Percentiles rank a stretch among this genome's conserved stretches.
These are phyloP conservation scores for Heimioporus sp. DNA, from an alignment of 768 basidiomycete species.

Conservation along the genomic window DNA sequence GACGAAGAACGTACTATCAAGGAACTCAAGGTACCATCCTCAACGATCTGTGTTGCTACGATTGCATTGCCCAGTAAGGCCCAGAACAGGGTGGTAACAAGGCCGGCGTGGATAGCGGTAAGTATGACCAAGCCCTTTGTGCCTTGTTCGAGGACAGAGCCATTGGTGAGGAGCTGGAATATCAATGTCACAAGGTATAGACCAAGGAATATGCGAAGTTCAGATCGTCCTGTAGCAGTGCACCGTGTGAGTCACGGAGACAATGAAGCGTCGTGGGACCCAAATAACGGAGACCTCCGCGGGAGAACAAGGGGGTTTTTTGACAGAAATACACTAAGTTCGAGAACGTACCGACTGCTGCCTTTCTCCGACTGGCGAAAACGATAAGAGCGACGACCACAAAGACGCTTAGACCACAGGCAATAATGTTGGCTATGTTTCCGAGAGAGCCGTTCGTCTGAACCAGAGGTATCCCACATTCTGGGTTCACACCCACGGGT, in stretches of 20 bases:
- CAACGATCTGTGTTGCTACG: conserved; percentile 86
- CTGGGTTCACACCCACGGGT: conserved; percentile 80
- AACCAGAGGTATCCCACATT: conserved; percentile 72
- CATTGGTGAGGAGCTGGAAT: conserved; percentile 80
- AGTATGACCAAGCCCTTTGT: conserved; percentile 64
- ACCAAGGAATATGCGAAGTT: conserved; percentile 63
- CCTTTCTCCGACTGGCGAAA: conserved; percentile 63
- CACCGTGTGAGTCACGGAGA: conserved; percentile 2
- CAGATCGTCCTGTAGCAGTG: conserved; percentile 53
- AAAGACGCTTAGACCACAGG: conserved; percentile 72
- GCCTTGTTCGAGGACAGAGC: conserved; percentile 78
- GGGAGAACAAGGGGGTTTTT: neutral
- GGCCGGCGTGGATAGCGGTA: conserved; percentile 76
- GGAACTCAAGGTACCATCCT: conserved; percentile 80
- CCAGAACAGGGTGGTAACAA: conserved; percentile 81
- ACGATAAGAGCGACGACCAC: conserved; percentile 56
- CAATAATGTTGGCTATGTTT: conserved; percentile 84
- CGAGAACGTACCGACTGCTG: conserved; percentile 74
- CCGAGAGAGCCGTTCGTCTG: conserved; percentile 61
- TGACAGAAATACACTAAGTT: neutral
- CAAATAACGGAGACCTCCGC: neutral
- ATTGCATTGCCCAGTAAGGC: conserved; percentile 70
- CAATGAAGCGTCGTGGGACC: neutral
- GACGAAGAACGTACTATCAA: conserved; percentile 49
- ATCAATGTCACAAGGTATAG: conserved; percentile 71